A percentile compares a stretch with the other conserved stretches of the same genome.
Conservation (phyloP, 78 protist genomes). For the Tieghemostelium lacteum region DNA sequence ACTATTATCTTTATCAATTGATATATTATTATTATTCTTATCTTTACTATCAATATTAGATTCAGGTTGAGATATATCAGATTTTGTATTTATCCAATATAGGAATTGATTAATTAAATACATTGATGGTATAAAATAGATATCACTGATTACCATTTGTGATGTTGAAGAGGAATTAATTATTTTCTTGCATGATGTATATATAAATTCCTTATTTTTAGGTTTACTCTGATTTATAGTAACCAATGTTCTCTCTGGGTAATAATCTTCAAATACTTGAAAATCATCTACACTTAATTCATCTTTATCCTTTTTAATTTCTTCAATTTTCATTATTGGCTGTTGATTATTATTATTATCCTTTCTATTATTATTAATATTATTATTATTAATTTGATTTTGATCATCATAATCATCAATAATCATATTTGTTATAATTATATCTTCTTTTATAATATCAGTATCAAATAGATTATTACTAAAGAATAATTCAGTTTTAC, state of each 20-base stretch:
- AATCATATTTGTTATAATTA: too few species aligned
- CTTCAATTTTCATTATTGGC: too few species aligned
- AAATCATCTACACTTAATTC: not conserved
- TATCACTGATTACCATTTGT: not conserved
- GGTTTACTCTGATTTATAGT: too few species aligned
- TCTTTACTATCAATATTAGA: not conserved
- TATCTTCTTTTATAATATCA: not conserved
- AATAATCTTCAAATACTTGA: not conserved
- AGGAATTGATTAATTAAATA: slow-evolving; percentile 10
- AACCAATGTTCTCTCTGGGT: too few species aligned
- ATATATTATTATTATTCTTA: not conserved
- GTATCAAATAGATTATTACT: not conserved
- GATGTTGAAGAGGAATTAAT: not conserved
- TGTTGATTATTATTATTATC: too few species aligned
- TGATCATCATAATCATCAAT: not conserved
- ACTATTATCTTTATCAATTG: slow-evolving; percentile 1
- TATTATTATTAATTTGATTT: too few species aligned
- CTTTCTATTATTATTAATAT: too few species aligned
- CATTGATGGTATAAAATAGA: slow-evolving; percentile 37
- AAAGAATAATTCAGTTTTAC: not conserved
- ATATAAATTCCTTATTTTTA: not conserved
- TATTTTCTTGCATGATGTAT: not conserved
- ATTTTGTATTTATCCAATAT: slow-evolving; percentile 8
- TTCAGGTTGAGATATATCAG: not conserved
- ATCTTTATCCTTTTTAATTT: too few species aligned